Percentiles rank a stretch among this genome's conserved stretches.
phyloP scores from a whole-genome alignment of 768 basidiomycete genomes.

The Atractiella rhizophila region DNA sequence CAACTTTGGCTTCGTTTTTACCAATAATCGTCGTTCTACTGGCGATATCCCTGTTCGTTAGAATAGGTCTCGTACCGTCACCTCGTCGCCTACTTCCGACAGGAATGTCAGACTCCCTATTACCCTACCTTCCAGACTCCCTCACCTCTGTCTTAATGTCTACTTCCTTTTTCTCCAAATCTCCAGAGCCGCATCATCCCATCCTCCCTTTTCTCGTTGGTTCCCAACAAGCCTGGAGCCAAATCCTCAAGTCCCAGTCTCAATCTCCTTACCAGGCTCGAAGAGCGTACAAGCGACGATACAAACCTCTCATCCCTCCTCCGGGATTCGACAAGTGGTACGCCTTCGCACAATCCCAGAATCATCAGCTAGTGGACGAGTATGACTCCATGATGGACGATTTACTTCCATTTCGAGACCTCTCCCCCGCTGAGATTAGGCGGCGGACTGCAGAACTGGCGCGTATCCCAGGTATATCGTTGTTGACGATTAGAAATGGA shows the following conservation, averaged over 20 bases:
- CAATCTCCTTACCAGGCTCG: conserved; percentile 9
- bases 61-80: too few species aligned
- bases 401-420: conserved; percentile 11
- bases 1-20: too few species aligned
- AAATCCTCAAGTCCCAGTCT: conserved; percentile 8
- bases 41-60: too few species aligned
- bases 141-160: too few species aligned
- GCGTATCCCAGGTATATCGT: conserved; percentile 15
- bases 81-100: too few species aligned
- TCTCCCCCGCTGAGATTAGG: conserved; percentile 11
- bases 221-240: conserved; percentile 3
- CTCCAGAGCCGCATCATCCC: conserved; percentile 7
- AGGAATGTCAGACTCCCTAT: too few species aligned
- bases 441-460: conserved; percentile 15
- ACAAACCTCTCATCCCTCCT: conserved; percentile 11
- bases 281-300: conserved; percentile 10
- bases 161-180: too few species aligned
- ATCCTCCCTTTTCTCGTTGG: conserved; percentile 9
- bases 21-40: too few species aligned
- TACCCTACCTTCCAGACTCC: too few species aligned
- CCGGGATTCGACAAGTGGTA: conserved; percentile 18
- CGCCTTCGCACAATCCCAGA: conserved; percentile 17
- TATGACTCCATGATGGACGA: conserved; percentile 18
- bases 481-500: conserved; percentile 15
- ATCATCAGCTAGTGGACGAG: conserved; percentile 19